Evolutionary conservation across 2,329 filamentous ascomycete species (phyloP), one percentile per base, ranked within the genome.

Genomic region (Leptosphaerulina australis): DNA sequence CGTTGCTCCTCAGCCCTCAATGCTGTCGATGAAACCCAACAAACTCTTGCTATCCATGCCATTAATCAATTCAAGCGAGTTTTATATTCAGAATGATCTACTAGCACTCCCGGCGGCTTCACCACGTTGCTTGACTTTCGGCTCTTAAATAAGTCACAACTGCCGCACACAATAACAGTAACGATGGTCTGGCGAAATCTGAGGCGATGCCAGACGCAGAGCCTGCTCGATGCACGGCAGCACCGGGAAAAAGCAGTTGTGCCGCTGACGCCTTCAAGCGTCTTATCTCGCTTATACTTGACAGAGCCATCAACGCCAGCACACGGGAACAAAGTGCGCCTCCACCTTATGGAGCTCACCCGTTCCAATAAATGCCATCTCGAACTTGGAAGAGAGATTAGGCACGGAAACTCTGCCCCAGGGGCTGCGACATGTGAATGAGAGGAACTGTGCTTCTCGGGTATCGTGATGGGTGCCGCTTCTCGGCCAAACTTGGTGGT

Each of bases 241-340:
- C 45, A 41, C n/a, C 47, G 41, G 48, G 48, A 46, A 46, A 45
- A 37, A 35, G 31, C 36, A 45, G 43, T 1, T 41, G 36, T 51
- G 48, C 48, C 36, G 37, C 41, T 51, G 48, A 51, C 48, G 48
- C 41, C 48, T 38, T 36, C 41, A 40, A 36, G 36, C 41, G 22
- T 35, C 29, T 40, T 26, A 46, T 51, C 26, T 51, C 41, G 48
- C 48, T 51, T 46, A 51, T 18, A 45, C 36, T 51, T 41, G 48
- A 51, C 48, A 34, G 26, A 25, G 37, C 36, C 36, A 30, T 25
- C 48, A 24, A 46, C 47, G 35, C 48, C 41, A 41, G 2, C 29
- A 35, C 28, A 17, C 37, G 41, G 40, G 41, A 45, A 41, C 31
- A 31, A 33, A 36, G 41, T 34, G 10, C 31, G 41, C 48, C 40